Conservation (phyloP, 331 rosid species). For the Phaseolus coccineus region DNA sequence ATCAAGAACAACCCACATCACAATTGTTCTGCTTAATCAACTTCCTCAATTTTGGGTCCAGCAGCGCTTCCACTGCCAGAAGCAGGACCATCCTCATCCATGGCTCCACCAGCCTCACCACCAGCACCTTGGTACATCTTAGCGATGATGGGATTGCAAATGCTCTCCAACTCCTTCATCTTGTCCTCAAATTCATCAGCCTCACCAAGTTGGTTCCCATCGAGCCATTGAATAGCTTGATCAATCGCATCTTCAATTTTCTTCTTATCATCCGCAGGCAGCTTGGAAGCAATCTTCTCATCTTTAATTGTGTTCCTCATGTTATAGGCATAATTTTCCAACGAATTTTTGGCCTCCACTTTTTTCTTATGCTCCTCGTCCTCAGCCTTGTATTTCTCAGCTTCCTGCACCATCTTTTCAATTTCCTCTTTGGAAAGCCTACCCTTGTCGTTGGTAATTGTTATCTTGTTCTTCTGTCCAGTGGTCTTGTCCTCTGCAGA, state of each 20-base stretch:
- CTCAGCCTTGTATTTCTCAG: slow-evolving; percentile 72
- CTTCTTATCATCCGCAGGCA: slow-evolving; percentile 67
- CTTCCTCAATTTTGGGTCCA: slow-evolving; percentile 88
- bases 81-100: slow-evolving; percentile 71
- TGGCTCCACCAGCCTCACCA: slow-evolving; percentile 59
- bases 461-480: slow-evolving; percentile 79
- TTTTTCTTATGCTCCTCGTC: slow-evolving; percentile 85
- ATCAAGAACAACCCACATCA: background rate
- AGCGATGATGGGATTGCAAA: slow-evolving; percentile 77
- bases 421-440: slow-evolving; percentile 84
- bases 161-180: slow-evolving; percentile 74
- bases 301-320: slow-evolving; percentile 83
- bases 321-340: slow-evolving; percentile 79
- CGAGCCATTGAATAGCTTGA: slow-evolving; percentile 71
- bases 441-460: slow-evolving; percentile 83
- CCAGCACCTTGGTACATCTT: slow-evolving; percentile 75
- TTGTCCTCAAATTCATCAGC: slow-evolving; percentile 75
- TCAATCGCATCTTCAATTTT: slow-evolving; percentile 78
- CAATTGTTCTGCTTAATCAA: slow-evolving; percentile 48
- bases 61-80: slow-evolving; percentile 59
- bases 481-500: slow-evolving; percentile 85
- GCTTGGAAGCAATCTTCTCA: slow-evolving; percentile 70
- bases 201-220: slow-evolving; percentile 76
- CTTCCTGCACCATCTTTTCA: slow-evolving; percentile 83
- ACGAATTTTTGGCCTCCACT: slow-evolving; percentile 70